Evolutionary conservation across 768 basidiomycete species (phyloP), one percentile per base, ranked within the genome.

Genomic region (Nidularia sp.): DNA sequence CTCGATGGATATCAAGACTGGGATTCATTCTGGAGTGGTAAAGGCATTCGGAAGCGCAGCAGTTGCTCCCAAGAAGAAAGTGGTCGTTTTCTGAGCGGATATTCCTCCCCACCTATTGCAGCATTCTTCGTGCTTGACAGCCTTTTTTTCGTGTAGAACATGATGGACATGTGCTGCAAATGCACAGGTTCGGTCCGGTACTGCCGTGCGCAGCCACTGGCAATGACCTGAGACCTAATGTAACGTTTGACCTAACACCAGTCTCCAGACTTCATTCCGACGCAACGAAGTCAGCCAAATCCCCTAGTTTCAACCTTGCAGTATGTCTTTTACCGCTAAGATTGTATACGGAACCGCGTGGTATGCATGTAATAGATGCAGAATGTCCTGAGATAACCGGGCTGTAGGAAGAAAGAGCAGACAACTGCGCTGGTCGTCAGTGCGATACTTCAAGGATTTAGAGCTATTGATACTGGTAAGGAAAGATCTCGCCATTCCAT

Each of bases 391-490:
- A 34, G 46, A 49, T 50, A 47, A 43, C 18, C 34, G 51, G 45
- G 31, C 34, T 53, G 45, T 57, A 91, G 89, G 90, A 93, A 93
- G 72, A 84, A 84, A 60, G 85, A 87, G 50, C 66, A 75, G 22
- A 93, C 92, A 0, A 69, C 82, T 0, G 67, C 73, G 3, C 77
- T 92, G 2, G 90, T 93, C 15, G 69, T 86, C 47, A 76, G 73
- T 50, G 92, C 92, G 7, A 80, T 93, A 51, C 67, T 86, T 36
- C 77, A 81, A 56, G 91, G 92, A 4, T 93, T 93, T 63, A 71
- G 84, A 45, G 90, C 86, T 3, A 83, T 93, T 31, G 92, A 94
- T 60, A 92, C 89, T n/a, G 90, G 89, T 77, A 66, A 55, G 73
- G 66, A 63, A 34, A 43, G 18, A 10, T 32, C 18, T 39, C 43